Base-by-base conservation (phyloP, 768 basidiomycete genomes). In the Roridomyces roridus region DNA sequence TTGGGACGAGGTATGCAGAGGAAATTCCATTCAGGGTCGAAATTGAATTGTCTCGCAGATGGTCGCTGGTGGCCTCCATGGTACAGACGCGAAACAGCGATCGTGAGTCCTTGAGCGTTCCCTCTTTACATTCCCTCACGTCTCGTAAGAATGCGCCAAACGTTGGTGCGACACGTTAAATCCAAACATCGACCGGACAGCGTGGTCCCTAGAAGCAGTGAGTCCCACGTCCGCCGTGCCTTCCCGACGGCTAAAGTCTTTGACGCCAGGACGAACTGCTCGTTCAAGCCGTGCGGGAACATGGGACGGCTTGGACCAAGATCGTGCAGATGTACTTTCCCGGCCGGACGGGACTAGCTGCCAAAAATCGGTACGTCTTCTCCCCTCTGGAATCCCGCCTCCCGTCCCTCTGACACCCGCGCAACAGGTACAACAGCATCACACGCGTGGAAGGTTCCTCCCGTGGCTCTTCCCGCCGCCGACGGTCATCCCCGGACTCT, bases 111-210 rank as follows among this genome's bases (percentile, higher is more conserved):
- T 49, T 20, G 49, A 25, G 18, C 37, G 20, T 42, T 52, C 25
- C 57, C 51, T 28, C 37, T 20, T 55, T 68, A 47, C 65, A 60
- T 62, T 15, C 54, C 51, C 53, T 50, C 60, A n/a, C n/a, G n/a
- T 31, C 45, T 26, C 49, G 11, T 29, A 29, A 57, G 84, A 85
- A 72, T 85, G 83, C 61, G 82, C 84, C 29, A 85, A 85, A 63
- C 81, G 83, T 12, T 85, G 84, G 84, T 82, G 81, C 15, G 84
- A 85, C 67, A 84, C 84, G 8, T 68, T 85, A 26, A 85, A 85
- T 65, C 84, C 84, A 51, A 79, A 80, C 34, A 85, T 85, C 53
- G 84, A 85, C 66, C 74, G 82, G 34, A 84, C 82, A 8, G 79
- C 79, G n/a, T 85, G 84, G 84, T 78, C 82, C 17, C 68, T 80